Evolutionary conservation across 2,329 filamentous ascomycete species (phyloP).

Genomic region (Volutella citrinella): DNA sequence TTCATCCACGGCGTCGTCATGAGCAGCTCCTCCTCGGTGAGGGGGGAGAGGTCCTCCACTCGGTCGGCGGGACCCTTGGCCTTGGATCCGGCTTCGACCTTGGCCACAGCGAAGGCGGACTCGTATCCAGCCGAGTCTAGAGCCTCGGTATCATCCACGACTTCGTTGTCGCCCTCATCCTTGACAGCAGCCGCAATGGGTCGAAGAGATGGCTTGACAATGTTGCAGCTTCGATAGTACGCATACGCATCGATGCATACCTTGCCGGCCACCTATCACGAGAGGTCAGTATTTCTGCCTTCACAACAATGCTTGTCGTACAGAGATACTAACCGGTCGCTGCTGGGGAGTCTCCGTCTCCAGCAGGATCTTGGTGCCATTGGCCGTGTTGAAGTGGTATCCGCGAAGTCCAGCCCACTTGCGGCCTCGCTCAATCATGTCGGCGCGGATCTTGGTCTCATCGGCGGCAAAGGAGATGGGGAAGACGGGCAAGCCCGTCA

Average conservation of each 20-base stretch:
- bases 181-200: constrained; percentile 3
- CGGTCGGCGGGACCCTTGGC: constrained; percentile 12
- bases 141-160: constrained; percentile 5
- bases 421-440: constrained; percentile 28
- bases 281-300: too few relatives aligned
- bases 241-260: constrained; percentile 35
- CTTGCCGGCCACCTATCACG: constrained; percentile 21
- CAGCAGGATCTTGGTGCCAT: constrained; percentile 27
- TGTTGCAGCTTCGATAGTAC: constrained; percentile 30
- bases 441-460: constrained; percentile 19
- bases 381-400: constrained; percentile 28
- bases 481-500: constrained; percentile 26
- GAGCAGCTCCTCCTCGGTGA: constrained; percentile 34
- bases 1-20: constrained; percentile 34
- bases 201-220: constrained; percentile 25
- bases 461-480: constrained; percentile 27
- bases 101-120: constrained; percentile 8
- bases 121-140: constrained; percentile 3
- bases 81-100: constrained; percentile 5
- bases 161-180: not conserved
- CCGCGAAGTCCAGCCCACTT: constrained; percentile 32
- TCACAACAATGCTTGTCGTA: not conserved
- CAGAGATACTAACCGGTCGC: constrained; percentile 19
- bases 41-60: constrained; percentile 20
- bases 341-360: constrained; percentile 22